Evolutionary conservation across 495 filamentous ascomycete genomes (phyloP), one percentile per base, ranked within the genome.

Genomic region (Penicillium silybi): DNA sequence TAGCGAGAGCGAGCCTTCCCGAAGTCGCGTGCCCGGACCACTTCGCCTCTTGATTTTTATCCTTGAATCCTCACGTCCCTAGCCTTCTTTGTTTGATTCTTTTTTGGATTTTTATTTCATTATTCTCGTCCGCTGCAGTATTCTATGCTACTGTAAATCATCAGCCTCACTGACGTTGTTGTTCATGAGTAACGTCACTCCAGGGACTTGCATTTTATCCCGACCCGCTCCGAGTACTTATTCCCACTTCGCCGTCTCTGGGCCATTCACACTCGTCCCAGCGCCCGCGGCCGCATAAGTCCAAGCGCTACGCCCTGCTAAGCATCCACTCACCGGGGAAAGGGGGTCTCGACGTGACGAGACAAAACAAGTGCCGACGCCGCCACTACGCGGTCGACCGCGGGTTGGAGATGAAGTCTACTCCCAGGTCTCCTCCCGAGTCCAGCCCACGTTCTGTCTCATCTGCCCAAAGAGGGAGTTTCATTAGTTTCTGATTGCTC

Each of bases 191-290:
- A 32, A 61, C 58, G 58, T 61, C 58, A 61, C 52, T 19, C 44
- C 18, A 11, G 17, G 25, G 29, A 35, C 43, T 22, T 50, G 46
- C 49, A 48, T 38, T 54, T 52, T 52, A 40, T 56, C 52, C 41
- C 59, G 59, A 62, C 49, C 56, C 56, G 49, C 46, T 52, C 59
- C 59, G 59, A 62, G 44, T 48, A 38, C 48, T 48, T 48, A 58
- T 54, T 51, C 58, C 52, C 52, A 52, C 46, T 54, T 27, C 41
- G 41, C 32, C 53, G 17, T 23, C 22, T 18, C 15, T 22, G 29
- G 40, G 19, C 55, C 58, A 55, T 55, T 55, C 55, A 58, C 10
- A 10, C n/a, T 22, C 17, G 35, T 15, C 44, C 22, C 35, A 13
- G 23, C 18, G 18, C 38, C 25, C 39, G 32, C 39, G n/a, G 23